Conservation (phyloP, 2,329 filamentous ascomycete genomes). For the Fonsecaea monophora region DNA sequence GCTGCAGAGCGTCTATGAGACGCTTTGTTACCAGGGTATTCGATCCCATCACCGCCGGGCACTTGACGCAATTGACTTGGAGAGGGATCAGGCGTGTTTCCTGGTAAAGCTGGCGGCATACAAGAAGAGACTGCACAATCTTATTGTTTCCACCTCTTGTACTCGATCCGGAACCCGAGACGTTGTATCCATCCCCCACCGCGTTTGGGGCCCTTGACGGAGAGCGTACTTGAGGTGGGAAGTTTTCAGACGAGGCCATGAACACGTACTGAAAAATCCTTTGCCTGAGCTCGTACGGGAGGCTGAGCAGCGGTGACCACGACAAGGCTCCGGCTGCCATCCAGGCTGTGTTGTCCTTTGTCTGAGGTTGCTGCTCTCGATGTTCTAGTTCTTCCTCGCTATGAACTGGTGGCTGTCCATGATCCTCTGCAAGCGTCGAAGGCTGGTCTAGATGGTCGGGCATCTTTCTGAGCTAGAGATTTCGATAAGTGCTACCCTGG, state of each 20-base stretch:
- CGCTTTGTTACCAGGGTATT: slow-evolving; percentile 18
- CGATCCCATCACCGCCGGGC: slow-evolving; percentile 18
- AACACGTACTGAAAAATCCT: slow-evolving; percentile 22
- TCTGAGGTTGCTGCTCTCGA: neutral
- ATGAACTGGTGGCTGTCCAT: neutral
- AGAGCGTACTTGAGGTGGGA: slow-evolving; percentile 3
- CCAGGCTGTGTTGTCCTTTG: neutral
- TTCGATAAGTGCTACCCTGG: neutral
- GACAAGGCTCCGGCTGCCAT: neutral
- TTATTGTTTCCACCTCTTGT: slow-evolving; percentile 2
- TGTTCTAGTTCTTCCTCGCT: neutral
- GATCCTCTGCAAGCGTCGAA: neutral
- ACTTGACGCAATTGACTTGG: slow-evolving; percentile 18
- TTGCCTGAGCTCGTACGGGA: slow-evolving; percentile 22
- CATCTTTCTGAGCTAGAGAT: neutral
- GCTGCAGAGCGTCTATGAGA: slow-evolving; percentile 9
- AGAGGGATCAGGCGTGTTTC: slow-evolving; percentile 24
- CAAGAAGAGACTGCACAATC: slow-evolving; percentile 2
- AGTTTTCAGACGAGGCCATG: neutral
- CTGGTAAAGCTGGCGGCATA: slow-evolving; percentile 23
- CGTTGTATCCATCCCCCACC: slow-evolving; percentile 12
- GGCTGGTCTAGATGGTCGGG: neutral
- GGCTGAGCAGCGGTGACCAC: slow-evolving; percentile 10
- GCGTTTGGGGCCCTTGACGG: slow-evolving; percentile 3
- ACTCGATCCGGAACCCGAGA: neutral